Evolutionary conservation across 1,284 basidiomycete species (phyloP).

Genomic region (Flammula alnicola): DNA sequence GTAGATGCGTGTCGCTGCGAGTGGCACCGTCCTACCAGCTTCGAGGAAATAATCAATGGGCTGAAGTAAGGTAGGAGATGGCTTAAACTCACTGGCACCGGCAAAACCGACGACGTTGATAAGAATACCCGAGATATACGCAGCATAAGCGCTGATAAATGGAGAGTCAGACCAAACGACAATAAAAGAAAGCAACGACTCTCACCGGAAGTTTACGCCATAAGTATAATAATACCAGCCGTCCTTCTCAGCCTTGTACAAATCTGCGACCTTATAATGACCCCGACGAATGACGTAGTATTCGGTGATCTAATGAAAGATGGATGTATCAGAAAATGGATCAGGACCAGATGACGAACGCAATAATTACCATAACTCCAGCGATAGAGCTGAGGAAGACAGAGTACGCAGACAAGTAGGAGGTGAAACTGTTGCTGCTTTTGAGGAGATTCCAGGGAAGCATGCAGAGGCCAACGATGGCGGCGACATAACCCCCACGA

Average conservation of each 20-base stretch:
- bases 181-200: slow-evolving; percentile 2
- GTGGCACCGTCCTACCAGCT: slow-evolving; percentile 62
- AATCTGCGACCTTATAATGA: slow-evolving; percentile 71
- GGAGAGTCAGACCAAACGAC: background rate
- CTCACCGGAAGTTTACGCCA: slow-evolving; percentile 74
- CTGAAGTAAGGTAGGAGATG: slow-evolving; percentile 17
- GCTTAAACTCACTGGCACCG: slow-evolving; percentile 52
- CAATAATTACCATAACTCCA: slow-evolving; percentile 69
- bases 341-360: slow-evolving; percentile 7
- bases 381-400: slow-evolving; percentile 84
- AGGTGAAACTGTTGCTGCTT: slow-evolving; percentile 77
- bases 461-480: slow-evolving; percentile 76
- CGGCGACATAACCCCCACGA: slow-evolving; percentile 81
- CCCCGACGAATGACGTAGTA: slow-evolving; percentile 82
- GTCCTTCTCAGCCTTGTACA: slow-evolving; percentile 62
- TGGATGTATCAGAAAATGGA: slow-evolving; percentile 1
- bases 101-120: slow-evolving; percentile 83
- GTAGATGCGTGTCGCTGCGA: slow-evolving; percentile 72
- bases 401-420: slow-evolving; percentile 84
- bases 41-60: slow-evolving; percentile 17
- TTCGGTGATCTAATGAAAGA: slow-evolving; percentile 67
- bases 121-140: slow-evolving; percentile 77
- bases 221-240: slow-evolving; percentile 81
- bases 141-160: slow-evolving; percentile 61
- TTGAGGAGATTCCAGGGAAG: slow-evolving; percentile 84